A percentile compares a stretch with the other conserved stretches of the same genome.
phyloP scores from a whole-genome alignment of 768 basidiomycete species.

The Russula vinacea region DNA sequence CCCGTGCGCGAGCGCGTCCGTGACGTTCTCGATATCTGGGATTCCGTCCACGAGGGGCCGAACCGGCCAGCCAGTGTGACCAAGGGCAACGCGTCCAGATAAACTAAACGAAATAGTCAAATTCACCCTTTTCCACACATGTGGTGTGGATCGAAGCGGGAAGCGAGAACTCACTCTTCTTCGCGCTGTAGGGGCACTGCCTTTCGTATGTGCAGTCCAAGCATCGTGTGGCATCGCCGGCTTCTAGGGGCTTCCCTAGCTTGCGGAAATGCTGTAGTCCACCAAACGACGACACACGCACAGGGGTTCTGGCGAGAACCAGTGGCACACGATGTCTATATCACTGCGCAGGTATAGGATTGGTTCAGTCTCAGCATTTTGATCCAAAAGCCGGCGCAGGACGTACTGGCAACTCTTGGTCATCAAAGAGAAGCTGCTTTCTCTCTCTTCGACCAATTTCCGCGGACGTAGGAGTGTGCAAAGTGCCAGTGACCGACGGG shows the following conservation, averaged over 20 bases:
- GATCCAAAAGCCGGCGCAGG: constrained; percentile 3
- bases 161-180: constrained; percentile 54
- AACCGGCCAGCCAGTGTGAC: constrained; percentile 62
- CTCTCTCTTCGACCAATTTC: constrained; percentile 70
- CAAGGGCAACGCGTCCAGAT: constrained; percentile 66
- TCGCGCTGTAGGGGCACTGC: constrained; percentile 83
- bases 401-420: constrained; percentile 87
- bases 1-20: constrained; percentile 61
- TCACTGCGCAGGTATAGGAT: constrained; percentile 49
- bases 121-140: not conserved
- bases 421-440: constrained; percentile 79
- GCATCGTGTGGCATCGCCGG: constrained; percentile 69
- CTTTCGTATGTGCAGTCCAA: constrained; percentile 69
- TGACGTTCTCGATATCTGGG: constrained; percentile 85
- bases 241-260: constrained; percentile 61
- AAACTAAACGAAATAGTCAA: constrained; percentile 48
- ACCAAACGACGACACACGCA: constrained; percentile 80
- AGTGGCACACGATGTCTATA: constrained; percentile 78
- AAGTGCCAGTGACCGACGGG: constrained; percentile 87
- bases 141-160: not conserved
- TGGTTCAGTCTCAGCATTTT: constrained; percentile 7
- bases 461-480: constrained; percentile 86
- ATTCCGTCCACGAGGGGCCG: constrained; percentile 69
- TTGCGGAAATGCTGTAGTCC: constrained; percentile 80
- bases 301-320: constrained; percentile 65